Conservation (phyloP, 2,329 filamentous ascomycete genomes). For the Aspergillus latus region DNA sequence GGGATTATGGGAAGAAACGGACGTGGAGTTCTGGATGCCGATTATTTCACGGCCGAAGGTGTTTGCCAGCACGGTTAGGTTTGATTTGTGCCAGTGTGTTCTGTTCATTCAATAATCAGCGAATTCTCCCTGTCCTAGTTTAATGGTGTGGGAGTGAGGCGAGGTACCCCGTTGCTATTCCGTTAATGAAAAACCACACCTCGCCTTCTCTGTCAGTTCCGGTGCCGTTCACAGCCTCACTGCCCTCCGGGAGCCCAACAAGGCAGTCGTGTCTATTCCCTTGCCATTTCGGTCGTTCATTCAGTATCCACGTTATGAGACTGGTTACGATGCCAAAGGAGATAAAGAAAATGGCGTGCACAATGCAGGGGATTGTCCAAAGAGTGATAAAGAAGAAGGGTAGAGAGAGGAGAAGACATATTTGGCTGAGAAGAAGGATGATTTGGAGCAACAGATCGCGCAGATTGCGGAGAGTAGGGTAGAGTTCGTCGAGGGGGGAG, state of each 20-base stretch:
- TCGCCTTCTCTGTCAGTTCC: background rate
- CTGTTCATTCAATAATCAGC: background rate
- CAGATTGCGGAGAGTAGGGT: background rate
- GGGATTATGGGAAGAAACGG: too few species aligned
- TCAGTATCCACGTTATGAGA: background rate
- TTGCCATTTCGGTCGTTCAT: background rate
- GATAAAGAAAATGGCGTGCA: background rate
- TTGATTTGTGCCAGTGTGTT: constrained; percentile 5
- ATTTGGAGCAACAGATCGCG: background rate
- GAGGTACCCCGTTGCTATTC: constrained; percentile 5
- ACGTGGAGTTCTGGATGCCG: constrained; percentile 9
- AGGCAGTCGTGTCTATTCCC: background rate
- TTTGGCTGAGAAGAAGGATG: background rate
- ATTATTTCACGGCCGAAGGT: constrained; percentile 6
- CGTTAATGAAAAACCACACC: constrained; percentile 10
- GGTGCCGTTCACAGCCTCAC: background rate
- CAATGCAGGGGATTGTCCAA: background rate
- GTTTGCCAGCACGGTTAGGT: constrained; percentile 2
- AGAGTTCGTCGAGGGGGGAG: constrained; percentile 1
- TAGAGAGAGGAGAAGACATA: background rate
- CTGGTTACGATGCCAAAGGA: background rate
- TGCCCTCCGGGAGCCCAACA: background rate
- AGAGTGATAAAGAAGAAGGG: background rate
- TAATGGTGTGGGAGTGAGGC: too few species aligned
- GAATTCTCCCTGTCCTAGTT: background rate